A percentile compares a stretch with the other conserved stretches of the same genome.
Evolutionary conservation across 805 yeast genomes (phyloP).

Genomic region (Wickerhamomyces subpelliculosus): DNA sequence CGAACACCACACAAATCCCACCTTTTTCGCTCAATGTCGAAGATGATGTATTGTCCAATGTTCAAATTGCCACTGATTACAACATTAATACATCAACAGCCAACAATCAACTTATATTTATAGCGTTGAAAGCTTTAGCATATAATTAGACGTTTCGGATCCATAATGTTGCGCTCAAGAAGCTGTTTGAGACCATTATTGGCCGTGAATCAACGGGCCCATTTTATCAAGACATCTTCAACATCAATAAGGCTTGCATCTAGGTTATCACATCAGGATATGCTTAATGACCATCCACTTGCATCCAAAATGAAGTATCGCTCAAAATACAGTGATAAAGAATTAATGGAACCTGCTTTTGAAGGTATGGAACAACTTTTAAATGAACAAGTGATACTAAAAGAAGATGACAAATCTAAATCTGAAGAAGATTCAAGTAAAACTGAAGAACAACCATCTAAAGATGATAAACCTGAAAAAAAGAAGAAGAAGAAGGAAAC

Average conservation of each 20-base stretch:
- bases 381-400: not conserved
- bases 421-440: conserved; percentile 5
- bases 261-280: not conserved
- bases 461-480: conserved; percentile 6
- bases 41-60: no score
- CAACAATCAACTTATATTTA: no score
- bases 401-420: conserved; percentile 5
- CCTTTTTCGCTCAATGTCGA: no score
- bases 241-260: not conserved
- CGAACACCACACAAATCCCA: conserved; percentile 3
- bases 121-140: not conserved
- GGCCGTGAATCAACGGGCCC: not conserved
- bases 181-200: not conserved
- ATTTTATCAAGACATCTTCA: not conserved
- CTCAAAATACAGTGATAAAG: no score
- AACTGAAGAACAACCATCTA: not conserved
- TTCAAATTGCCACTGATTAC: no score
- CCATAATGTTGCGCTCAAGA: not conserved
- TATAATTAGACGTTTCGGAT: no score
- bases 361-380: not conserved
- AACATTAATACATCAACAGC: no score
- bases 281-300: not conserved
- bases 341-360: not conserved
- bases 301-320: no score
- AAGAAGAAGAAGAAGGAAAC: conserved; percentile 23